These are phyloP conservation scores for Lathyrus aphaca DNA, from an alignment of 306 rosid genomes.

Conservation along the genomic window DNA sequence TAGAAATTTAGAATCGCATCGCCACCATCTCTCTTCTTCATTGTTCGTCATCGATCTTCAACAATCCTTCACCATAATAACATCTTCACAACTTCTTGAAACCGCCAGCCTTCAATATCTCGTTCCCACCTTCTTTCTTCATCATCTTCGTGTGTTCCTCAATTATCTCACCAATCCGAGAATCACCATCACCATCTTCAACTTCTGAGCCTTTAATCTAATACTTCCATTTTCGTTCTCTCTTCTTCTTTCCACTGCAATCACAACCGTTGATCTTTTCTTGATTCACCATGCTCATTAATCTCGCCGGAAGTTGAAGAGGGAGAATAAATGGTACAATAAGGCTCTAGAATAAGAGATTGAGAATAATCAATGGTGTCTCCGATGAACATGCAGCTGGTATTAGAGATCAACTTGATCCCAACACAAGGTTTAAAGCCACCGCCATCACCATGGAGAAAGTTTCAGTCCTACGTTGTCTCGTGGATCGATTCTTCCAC, in stretches of 20 bases:
- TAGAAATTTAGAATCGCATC: too few species aligned
- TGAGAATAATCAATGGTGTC: conserved; percentile 33
- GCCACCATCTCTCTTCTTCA: too few species aligned
- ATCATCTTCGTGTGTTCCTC: too few species aligned
- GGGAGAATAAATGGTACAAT: conserved; percentile 23
- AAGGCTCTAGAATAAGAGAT: conserved; percentile 25
- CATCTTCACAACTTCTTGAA: too few species aligned
- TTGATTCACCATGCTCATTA: conserved; percentile 42
- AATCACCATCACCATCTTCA: too few species aligned
- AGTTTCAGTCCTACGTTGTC: conserved; percentile 65
- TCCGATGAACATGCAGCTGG: conserved; percentile 39
- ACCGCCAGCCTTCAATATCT: too few species aligned
- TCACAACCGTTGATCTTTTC: conserved; percentile 45
- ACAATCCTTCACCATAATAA: too few species aligned
- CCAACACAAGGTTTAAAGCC: conserved; percentile 77
- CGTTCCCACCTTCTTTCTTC: too few species aligned
- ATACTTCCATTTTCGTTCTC: conserved; percentile 30
- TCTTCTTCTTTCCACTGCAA: conserved; percentile 20
- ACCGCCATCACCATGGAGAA: conserved; percentile 50
- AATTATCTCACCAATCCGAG: too few species aligned
- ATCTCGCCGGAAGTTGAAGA: conserved; percentile 43
- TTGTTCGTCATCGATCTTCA: too few species aligned
- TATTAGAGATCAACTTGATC: conserved; percentile 89
- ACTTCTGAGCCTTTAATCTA: too few species aligned
- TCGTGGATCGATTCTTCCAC: conserved; percentile 63